These are phyloP conservation scores for Podospora pseudoanserina DNA, from an alignment of 495 filamentous ascomycete species.

Conservation along the genomic window DNA sequence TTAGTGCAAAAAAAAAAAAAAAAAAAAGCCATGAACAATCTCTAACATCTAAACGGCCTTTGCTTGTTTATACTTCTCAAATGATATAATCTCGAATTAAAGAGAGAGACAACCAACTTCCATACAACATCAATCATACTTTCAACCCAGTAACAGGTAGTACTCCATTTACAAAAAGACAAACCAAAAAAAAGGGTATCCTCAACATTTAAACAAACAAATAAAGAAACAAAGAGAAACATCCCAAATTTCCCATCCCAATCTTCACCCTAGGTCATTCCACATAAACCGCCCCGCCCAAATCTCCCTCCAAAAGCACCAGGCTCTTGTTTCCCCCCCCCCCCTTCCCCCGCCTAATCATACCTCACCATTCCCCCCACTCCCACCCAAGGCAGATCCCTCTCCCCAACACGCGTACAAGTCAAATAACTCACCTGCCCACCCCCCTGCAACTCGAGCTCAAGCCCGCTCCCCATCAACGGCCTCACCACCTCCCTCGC, in stretches of 20 bases:
- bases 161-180: background rate
- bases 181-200: background rate
- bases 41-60: too few species aligned
- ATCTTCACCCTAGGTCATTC: background rate
- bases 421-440: constrained; percentile 64
- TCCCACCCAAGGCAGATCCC: constrained; percentile 70
- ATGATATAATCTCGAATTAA: too few species aligned
- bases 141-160: too few species aligned
- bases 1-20: too few species aligned
- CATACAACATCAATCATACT: too few species aligned
- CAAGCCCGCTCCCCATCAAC: constrained; percentile 77
- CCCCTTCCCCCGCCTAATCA: background rate
- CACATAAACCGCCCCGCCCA: background rate
- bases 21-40: too few species aligned
- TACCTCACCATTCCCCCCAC: background rate
- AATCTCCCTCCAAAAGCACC: background rate
- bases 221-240: constrained; percentile 1
- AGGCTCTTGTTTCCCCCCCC: background rate
- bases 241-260: background rate
- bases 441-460: constrained; percentile 55
- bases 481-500: constrained; percentile 81
- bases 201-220: constrained; percentile 1
- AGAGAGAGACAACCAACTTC: too few species aligned
- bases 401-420: constrained; percentile 71
- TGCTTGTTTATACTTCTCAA: too few species aligned